Evolutionary conservation across 768 basidiomycete genomes (phyloP).

Genomic region (Psilocybe cubensis): DNA sequence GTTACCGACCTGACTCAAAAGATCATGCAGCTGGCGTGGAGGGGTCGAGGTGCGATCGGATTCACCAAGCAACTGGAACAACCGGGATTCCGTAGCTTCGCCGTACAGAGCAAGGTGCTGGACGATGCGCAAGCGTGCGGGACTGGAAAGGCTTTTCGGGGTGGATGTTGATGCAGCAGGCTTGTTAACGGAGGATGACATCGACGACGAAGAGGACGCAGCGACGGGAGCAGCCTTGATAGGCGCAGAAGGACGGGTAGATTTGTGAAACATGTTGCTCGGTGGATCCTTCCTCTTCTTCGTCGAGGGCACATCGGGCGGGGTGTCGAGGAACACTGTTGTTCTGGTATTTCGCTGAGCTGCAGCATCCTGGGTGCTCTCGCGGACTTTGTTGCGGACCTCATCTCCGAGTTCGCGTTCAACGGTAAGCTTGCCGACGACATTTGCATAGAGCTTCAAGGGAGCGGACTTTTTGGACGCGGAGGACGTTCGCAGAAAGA

Average conservation of each 20-base stretch:
- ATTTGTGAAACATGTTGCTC: conserved; percentile 43
- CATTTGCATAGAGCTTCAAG: conserved; percentile 74
- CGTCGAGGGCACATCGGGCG: conserved; percentile 40
- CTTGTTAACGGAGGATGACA: not conserved
- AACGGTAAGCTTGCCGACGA: conserved; percentile 73
- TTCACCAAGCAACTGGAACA: conserved; percentile 52
- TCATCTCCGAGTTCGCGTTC: conserved; percentile 59
- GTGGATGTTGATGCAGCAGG: conserved; percentile 16
- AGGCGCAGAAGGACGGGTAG: conserved; percentile 32
- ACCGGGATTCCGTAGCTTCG: conserved; percentile 52
- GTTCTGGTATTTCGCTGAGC: conserved; percentile 45
- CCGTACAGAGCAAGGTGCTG: conserved; percentile 49
- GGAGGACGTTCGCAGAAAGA: conserved; percentile 69
- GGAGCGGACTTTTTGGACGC: conserved; percentile 62
- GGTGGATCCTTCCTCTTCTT: conserved; percentile 37
- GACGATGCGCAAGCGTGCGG: conserved; percentile 47
- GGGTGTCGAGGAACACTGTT: conserved; percentile 53
- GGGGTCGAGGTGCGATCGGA: conserved; percentile 33
- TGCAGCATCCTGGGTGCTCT: conserved; percentile 48
- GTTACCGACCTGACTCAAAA: conserved; percentile 54
- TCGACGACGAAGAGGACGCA: conserved; percentile 1
- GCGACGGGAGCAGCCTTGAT: conserved; percentile 10
- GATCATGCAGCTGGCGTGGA: conserved; percentile 46
- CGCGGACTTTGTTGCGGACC: conserved; percentile 47
- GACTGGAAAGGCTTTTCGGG: conserved; percentile 3